A percentile compares a stretch with the other conserved stretches of the same genome.
Evolutionary conservation across 805 yeast genomes (phyloP).

Genomic region (Schwanniomyces yamadae): DNA sequence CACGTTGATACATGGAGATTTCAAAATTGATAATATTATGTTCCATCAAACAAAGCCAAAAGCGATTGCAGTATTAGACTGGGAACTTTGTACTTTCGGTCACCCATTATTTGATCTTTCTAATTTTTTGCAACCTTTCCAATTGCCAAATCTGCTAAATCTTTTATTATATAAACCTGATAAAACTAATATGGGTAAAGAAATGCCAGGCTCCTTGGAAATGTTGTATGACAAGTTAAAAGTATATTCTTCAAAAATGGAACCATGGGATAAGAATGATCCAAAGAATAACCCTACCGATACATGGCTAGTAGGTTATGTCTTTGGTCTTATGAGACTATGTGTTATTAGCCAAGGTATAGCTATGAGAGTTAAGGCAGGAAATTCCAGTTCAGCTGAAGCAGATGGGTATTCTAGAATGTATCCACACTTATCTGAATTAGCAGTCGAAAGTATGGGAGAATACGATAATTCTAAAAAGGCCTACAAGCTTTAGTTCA

Average conservation of each 20-base stretch:
- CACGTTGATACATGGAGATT: conserved; percentile 61
- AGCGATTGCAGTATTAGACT: conserved; percentile 58
- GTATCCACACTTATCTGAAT: conserved; percentile 29
- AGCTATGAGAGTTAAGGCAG: conserved; percentile 51
- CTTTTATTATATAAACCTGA: conserved; percentile 24
- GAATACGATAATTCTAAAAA: conserved; percentile 5
- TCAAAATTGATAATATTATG: conserved; percentile 62
- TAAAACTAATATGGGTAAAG: conserved; percentile 31
- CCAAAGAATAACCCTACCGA: conserved; percentile 43
- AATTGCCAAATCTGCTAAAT: conserved; percentile 41
- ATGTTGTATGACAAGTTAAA: conserved; percentile 24
- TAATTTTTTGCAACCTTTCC: conserved; percentile 56
- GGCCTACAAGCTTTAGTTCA: background rate
- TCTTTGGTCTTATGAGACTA: conserved; percentile 54
- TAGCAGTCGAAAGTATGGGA: conserved; percentile 24
- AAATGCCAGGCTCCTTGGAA: conserved; percentile 23
- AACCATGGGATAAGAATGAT: conserved; percentile 32
- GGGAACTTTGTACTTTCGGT: conserved; percentile 67
- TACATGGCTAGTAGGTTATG: conserved; percentile 52
- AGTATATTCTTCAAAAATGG: conserved; percentile 23
- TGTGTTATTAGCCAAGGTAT: conserved; percentile 63
- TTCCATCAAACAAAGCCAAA: conserved; percentile 51
- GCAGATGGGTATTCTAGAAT: conserved; percentile 42
- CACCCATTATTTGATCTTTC: conserved; percentile 64
- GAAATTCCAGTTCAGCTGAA: conserved; percentile 53